Percentiles rank a stretch among this genome's conserved stretches.
Evolutionary conservation across 169 alveolate species (phyloP).

Genomic region (Plasmodium cynomolgi): DNA sequence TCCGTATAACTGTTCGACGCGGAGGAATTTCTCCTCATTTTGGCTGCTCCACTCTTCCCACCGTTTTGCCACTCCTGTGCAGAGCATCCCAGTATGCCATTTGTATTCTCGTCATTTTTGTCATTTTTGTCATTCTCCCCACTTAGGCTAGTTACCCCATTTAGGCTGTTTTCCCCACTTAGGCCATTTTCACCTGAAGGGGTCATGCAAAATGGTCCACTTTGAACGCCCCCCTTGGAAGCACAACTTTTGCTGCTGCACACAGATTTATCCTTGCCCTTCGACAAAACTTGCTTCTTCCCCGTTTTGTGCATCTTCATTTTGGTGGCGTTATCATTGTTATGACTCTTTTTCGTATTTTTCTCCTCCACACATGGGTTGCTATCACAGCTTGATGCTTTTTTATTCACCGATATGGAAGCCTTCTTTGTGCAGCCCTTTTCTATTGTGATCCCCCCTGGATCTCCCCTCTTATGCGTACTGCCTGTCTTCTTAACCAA

Average conservation of each 20-base stretch:
- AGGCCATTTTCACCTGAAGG: neutral
- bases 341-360: neutral
- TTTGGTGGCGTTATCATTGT: neutral
- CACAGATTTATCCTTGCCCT: neutral
- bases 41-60: neutral
- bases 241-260: neutral
- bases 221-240: neutral
- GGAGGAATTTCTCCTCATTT: constrained; percentile 11
- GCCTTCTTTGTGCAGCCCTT: neutral
- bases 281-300: neutral
- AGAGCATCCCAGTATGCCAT: neutral
- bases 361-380: neutral
- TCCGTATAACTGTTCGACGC: neutral
- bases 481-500: neutral
- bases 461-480: neutral
- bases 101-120: neutral
- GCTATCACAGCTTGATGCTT: neutral
- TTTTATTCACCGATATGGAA: neutral
- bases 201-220: neutral
- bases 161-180: neutral
- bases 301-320: neutral
- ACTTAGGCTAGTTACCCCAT: no score
- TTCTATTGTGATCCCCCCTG: neutral
- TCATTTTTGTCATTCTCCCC: neutral
- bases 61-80: neutral